A percentile compares a stretch with the other conserved stretches of the same genome.
Evolutionary conservation across 306 rosid genomes (phyloP).

Genomic region (Crotalaria pallida): DNA sequence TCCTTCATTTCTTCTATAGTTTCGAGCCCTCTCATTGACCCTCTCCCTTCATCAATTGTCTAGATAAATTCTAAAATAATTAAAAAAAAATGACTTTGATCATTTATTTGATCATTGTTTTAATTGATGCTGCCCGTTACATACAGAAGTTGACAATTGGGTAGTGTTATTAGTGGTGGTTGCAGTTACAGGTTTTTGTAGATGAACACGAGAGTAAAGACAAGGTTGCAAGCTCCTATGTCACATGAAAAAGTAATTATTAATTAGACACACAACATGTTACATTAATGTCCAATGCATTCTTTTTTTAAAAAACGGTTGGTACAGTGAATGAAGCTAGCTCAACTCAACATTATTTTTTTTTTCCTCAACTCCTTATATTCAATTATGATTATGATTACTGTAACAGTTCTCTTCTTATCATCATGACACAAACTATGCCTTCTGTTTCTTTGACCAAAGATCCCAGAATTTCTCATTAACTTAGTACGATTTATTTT

Average conservation of each 20-base stretch:
- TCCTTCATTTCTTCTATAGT: background rate
- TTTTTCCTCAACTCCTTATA: too few relatives aligned
- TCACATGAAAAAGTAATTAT: conserved; percentile 52
- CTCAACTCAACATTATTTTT: conserved; percentile 7
- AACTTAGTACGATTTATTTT: conserved; percentile 3
- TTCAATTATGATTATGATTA: conserved; percentile 18
- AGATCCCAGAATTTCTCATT: conserved; percentile 26
- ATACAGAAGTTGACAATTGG: conserved; percentile 9
- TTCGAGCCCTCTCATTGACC: conserved; percentile 18
- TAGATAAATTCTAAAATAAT: too few relatives aligned
- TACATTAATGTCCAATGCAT: background rate
- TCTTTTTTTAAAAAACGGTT: conserved; percentile 52
- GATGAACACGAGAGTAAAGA: conserved; percentile 50
- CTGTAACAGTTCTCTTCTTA: conserved; percentile 16
- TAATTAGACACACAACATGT: conserved; percentile 24
- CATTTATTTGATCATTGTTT: background rate
- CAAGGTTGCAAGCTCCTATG: conserved; percentile 37
- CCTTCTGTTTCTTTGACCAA: conserved; percentile 29
- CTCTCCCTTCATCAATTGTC: background rate
- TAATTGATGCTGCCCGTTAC: background rate
- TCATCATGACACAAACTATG: conserved; percentile 6
- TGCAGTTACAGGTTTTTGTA: conserved; percentile 48
- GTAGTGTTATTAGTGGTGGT: conserved; percentile 11
- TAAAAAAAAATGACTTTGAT: conserved; percentile 27
- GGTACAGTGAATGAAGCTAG: conserved; percentile 34